Percentiles rank a stretch among this genome's conserved stretches.
phyloP scores from a whole-genome alignment of 2,329 filamentous ascomycete species.

The Fusarium nelsonii region DNA sequence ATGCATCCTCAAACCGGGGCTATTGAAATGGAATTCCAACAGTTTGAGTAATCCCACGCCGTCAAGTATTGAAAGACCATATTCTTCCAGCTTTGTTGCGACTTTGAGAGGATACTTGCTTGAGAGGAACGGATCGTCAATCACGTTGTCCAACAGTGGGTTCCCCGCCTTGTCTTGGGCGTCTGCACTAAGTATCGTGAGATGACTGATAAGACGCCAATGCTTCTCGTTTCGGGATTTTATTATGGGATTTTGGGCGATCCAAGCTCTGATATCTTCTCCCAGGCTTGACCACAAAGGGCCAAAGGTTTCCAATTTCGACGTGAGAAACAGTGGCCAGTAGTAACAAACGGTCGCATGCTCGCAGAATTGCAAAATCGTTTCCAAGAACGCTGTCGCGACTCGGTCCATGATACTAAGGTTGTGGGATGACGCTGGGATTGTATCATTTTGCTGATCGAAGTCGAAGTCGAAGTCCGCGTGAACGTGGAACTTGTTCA shows the following conservation, averaged over 20 bases:
- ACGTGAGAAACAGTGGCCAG: slow-evolving; percentile 15
- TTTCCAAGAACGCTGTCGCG: background rate
- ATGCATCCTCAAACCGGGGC: accelerated
- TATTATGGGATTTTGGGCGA: slow-evolving; percentile 9
- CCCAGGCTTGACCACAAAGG: slow-evolving; percentile 19
- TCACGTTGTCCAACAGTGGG: slow-evolving; percentile 17
- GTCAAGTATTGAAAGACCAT: slow-evolving; percentile 2
- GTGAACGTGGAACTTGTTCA: slow-evolving; percentile 29
- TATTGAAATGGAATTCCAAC: background rate
- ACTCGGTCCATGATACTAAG: background rate
- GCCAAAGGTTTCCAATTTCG: background rate
- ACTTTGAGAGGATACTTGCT: background rate
- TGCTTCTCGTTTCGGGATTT: background rate
- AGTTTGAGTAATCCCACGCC: background rate
- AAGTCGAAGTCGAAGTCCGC: slow-evolving; percentile 18
- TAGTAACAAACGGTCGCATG: too few relatives aligned
- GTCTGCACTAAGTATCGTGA: background rate
- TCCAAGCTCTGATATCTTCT: background rate
- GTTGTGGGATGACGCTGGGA: slow-evolving; percentile 3
- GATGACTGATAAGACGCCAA: slow-evolving; percentile 8
- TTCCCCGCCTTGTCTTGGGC: background rate
- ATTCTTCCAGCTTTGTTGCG: background rate
- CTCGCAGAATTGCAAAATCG: background rate
- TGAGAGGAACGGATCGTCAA: slow-evolving; percentile 24
- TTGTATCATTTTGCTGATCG: background rate